phyloP scores from a whole-genome alignment of 2,329 filamentous ascomycete genomes.

The Coniosporium tulheliwenetii region DNA sequence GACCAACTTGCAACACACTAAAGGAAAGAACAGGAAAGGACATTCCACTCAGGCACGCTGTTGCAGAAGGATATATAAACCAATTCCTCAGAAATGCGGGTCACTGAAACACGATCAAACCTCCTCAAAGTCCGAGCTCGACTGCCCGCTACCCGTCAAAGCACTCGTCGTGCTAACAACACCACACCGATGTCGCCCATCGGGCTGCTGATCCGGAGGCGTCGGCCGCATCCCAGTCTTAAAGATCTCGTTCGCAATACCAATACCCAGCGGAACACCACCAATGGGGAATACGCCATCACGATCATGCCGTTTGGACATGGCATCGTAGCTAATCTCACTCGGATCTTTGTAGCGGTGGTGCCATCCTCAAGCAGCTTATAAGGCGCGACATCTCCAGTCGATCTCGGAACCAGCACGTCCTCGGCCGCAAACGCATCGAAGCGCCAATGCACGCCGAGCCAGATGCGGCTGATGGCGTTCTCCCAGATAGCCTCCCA shows the following conservation, averaged over 20 bases:
- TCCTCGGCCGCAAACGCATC: slow-evolving; percentile 9
- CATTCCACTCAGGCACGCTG: too few species aligned
- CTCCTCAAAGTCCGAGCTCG: too few species aligned
- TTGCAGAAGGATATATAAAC: too few species aligned
- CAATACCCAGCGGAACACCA: slow-evolving; percentile 6
- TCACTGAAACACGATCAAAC: too few species aligned
- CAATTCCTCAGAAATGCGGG: too few species aligned
- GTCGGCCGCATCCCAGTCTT: slow-evolving; percentile 3
- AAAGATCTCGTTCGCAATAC: slow-evolving; percentile 8
- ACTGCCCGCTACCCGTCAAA: too few species aligned
- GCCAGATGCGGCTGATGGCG: slow-evolving; percentile 12
- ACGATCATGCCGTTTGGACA: slow-evolving; percentile 2
- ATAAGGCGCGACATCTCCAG: too few species aligned
- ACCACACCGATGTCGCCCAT: background rate
- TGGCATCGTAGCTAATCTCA: slow-evolving; percentile 3
- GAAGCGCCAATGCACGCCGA: slow-evolving; percentile 15
- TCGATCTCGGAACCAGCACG: background rate
- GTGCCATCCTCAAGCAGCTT: slow-evolving; percentile 3
- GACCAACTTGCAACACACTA: too few species aligned
- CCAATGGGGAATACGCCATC: slow-evolving; percentile 5
- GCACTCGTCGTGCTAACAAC: too few species aligned
- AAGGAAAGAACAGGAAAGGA: too few species aligned
- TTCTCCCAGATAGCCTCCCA: slow-evolving; percentile 16
- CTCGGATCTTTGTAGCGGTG: slow-evolving; percentile 3
- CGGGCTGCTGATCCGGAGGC: background rate